Conservation (phyloP, 2,329 filamentous ascomycete species). For the Aspergillus glaucus region DNA sequence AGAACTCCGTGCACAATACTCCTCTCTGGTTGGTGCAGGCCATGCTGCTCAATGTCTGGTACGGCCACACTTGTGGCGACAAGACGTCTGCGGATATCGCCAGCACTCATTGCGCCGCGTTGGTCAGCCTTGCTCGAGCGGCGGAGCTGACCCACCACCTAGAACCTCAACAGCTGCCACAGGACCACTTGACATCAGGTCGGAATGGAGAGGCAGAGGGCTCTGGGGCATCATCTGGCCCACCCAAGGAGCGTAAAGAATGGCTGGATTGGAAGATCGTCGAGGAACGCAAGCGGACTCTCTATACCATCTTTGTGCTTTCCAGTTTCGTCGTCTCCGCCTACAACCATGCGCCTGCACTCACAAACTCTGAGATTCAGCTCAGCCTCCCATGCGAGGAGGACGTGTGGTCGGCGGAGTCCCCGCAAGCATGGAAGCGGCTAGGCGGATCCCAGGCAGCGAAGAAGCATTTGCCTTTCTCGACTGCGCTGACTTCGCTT, state of each 20-base stretch:
- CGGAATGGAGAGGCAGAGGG: constrained; percentile 50
- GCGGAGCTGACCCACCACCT: constrained; percentile 62
- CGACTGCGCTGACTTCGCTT: constrained; percentile 71
- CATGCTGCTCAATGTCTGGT: constrained; percentile 93
- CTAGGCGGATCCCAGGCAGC: constrained; percentile 68
- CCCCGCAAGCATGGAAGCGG: constrained; percentile 70
- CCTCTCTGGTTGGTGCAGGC: constrained; percentile 94
- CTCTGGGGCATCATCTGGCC: constrained; percentile 21
- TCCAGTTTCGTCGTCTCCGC: constrained; percentile 87
- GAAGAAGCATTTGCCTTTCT: constrained; percentile 69
- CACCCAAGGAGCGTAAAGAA: constrained; percentile 44
- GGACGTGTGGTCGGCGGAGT: constrained; percentile 79
- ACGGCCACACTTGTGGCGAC: constrained; percentile 90
- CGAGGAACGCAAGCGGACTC: constrained; percentile 87
- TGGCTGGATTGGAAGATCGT: constrained; percentile 85
- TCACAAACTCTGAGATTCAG: constrained; percentile 90
- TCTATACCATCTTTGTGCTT: constrained; percentile 84
- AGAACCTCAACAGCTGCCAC: constrained; percentile 30
- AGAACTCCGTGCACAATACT: constrained; percentile 63
- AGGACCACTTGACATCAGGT: constrained; percentile 41
- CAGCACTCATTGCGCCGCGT: constrained; percentile 80
- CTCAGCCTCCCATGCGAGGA: constrained; percentile 90
- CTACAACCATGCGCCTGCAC: constrained; percentile 83
- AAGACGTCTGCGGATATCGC: constrained; percentile 87
- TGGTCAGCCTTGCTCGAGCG: constrained; percentile 84